These are phyloP conservation scores for Boletus rubescentipes DNA, from an alignment of 768 basidiomycete species.

Conservation along the genomic window DNA sequence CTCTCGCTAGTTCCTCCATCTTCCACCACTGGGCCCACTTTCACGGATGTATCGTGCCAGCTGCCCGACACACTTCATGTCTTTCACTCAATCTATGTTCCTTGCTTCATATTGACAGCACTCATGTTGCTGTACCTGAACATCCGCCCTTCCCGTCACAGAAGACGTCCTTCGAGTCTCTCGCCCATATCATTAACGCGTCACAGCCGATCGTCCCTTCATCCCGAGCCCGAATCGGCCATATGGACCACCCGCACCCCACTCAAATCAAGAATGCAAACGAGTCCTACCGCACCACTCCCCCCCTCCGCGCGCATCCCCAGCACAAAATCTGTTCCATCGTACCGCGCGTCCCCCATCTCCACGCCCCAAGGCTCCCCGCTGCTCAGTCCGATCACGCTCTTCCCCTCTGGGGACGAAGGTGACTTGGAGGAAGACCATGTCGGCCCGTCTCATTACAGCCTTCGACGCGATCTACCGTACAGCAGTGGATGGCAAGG, in stretches of 20 bases:
- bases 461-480: constrained; percentile 37
- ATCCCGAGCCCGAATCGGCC: constrained; percentile 36
- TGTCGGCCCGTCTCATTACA: constrained; percentile 53
- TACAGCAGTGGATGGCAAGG: constrained; percentile 33
- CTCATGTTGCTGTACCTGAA: constrained; percentile 48
- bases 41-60: constrained; percentile 68
- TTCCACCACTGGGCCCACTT: constrained; percentile 38
- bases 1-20: constrained; percentile 57
- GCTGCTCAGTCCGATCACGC: constrained; percentile 35
- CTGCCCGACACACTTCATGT: constrained; percentile 72
- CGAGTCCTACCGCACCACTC: constrained; percentile 40
- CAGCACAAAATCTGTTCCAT: constrained; percentile 32
- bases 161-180: constrained; percentile 20
- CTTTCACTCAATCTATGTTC: constrained; percentile 62
- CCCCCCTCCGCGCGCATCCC: constrained; percentile 44
- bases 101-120: constrained; percentile 56
- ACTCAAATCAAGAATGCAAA: constrained; percentile 32
- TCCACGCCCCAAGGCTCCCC: constrained; percentile 42
- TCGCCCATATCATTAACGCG: constrained; percentile 36
- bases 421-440: constrained; percentile 41
- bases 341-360: constrained; percentile 39
- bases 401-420: constrained; percentile 45
- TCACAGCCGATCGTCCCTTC: constrained; percentile 22
- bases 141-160: constrained; percentile 24
- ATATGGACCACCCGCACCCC: constrained; percentile 45